Evolutionary conservation across 148 eudicot species (phyloP).

Genomic region (Arctostaphylos glauca): DNA sequence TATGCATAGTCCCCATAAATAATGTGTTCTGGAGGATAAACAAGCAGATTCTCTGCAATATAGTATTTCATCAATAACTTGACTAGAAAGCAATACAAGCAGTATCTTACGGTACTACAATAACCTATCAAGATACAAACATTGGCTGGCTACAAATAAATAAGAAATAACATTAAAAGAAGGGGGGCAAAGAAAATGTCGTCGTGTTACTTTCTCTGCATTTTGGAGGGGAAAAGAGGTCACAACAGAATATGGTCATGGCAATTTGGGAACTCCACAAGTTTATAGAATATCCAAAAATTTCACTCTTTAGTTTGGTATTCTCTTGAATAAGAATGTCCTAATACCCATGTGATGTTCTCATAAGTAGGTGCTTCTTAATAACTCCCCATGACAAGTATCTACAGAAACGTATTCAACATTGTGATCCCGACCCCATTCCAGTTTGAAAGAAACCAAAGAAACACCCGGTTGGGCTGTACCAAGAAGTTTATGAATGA

Average conservation of each 20-base stretch:
- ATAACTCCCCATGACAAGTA: neutral
- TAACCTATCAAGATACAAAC: constrained; percentile 1
- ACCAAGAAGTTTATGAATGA: neutral
- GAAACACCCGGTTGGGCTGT: neutral
- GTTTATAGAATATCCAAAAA: neutral
- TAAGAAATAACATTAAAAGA: neutral
- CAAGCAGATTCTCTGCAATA: constrained; percentile 60
- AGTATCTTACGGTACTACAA: neutral
- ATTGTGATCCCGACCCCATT: neutral
- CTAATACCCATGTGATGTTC: neutral
- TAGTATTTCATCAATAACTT: constrained; percentile 16
- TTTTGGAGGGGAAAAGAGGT: neutral
- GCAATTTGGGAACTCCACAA: neutral
- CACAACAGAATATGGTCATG: neutral
- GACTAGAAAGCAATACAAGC: constrained; percentile 1
- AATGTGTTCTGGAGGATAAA: constrained; percentile 87
- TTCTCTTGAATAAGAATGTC: neutral
- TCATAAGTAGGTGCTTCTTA: neutral
- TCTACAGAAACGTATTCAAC: neutral
- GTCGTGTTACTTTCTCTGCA: neutral
- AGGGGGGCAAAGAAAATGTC: neutral
- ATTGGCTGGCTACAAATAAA: neutral
- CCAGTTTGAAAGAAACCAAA: constrained; percentile 3
- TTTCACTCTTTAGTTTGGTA: neutral
- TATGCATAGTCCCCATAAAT: constrained; percentile 89